Evolutionary conservation across 2,329 filamentous ascomycete genomes (phyloP), one percentile per base, ranked within the genome.

Genomic region (Colletotrichum liriopes): DNA sequence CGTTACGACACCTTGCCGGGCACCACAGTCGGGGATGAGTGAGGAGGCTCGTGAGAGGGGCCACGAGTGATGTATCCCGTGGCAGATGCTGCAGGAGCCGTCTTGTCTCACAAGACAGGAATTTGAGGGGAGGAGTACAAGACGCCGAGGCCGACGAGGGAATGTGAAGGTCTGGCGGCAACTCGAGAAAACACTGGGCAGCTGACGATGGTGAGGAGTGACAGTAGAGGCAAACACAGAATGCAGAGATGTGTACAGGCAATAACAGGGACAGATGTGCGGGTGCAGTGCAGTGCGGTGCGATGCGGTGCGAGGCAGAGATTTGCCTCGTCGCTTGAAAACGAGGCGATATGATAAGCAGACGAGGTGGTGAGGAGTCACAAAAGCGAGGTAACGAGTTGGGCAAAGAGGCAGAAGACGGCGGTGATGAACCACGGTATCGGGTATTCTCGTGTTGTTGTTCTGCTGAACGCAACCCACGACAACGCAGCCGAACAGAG

Each of bases 1-100:
- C 41, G 67, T 51, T 71, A 61, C 67, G 67, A 61, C 39, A 73
- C 67, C 65, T 58, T 59, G 65, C 65, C 26, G 23, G 69, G 59
- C 65, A 64, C 39, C 47, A 69, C 69, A 69, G 65, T 58, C 59
- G 59, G 65, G 65, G 65, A 62, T 45, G 54, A 64, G 45, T 69
- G 69, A 52, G 32, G 35, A 45, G 59, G 45, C 65, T 72, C 54
- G 69, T 72, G 58, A 72, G 65, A 72, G 65, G 69, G 49, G 60
- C 65, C 65, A 69, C 69, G 39, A 72, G 45, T 54, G 65, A 51
- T 69, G 70, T 65, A 72, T 65, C 54, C 59, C 60, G 70, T 65
- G 70, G 70, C 70, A 70, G 54, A 72, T 64, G 70, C 65, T 64
- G 65, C 70, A 72, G 70, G 54, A 55, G 65, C 54, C 52, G 54